Conservation (phyloP, 1,284 basidiomycete genomes). For the Polyporus tsugae region DNA sequence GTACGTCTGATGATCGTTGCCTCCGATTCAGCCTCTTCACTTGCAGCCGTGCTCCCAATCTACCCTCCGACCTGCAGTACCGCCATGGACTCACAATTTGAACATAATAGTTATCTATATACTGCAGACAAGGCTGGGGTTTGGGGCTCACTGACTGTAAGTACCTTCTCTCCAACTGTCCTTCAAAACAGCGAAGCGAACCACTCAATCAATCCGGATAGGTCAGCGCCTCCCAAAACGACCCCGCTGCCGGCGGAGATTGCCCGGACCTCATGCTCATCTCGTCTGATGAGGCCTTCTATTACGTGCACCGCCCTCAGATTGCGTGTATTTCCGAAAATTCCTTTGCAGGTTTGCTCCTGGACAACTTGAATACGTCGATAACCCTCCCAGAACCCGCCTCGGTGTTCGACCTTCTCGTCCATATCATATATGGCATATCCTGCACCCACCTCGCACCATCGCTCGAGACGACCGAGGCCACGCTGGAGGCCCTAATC, state of each 20-base stretch:
- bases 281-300: not conserved
- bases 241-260: not conserved
- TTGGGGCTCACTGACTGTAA: not conserved
- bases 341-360: not conserved
- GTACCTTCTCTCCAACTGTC: not conserved
- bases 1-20: too few relatives aligned
- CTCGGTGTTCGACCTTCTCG: constrained; percentile 42
- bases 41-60: too few relatives aligned
- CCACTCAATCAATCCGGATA: not conserved
- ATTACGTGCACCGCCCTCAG: not conserved
- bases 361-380: not conserved
- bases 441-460: constrained; percentile 40
- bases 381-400: constrained; percentile 31
- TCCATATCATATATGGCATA: constrained; percentile 45
- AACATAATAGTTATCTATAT: too few relatives aligned
- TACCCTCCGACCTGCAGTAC: too few relatives aligned
- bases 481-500: constrained; percentile 36
- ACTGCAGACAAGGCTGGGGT: too few relatives aligned
- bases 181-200: not conserved
- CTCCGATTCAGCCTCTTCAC: too few relatives aligned
- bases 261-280: not conserved
- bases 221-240: not conserved
- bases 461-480: constrained; percentile 34
- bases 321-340: constrained; percentile 8
- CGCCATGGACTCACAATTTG: too few relatives aligned